Evolutionary conservation across 805 yeast genomes (phyloP).

Genomic region (Saccharomycopsis sp.): DNA sequence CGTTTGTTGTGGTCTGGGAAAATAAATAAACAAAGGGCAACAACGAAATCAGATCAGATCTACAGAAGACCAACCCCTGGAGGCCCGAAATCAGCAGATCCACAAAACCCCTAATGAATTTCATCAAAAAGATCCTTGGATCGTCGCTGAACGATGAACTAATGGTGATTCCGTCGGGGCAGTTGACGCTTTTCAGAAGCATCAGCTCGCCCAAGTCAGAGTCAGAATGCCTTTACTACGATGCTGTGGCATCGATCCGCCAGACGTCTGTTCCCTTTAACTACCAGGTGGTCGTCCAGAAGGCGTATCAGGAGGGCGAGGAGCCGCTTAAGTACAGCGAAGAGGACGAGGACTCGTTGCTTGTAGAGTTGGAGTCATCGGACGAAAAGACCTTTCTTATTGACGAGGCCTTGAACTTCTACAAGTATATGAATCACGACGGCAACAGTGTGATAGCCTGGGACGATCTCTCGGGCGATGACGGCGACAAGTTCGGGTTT

Average conservation of each 20-base stretch:
- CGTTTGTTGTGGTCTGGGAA: not conserved
- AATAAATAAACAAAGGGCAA: not conserved
- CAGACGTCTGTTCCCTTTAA: constrained; percentile 52
- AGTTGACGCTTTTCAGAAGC: constrained; percentile 64
- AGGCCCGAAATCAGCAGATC: too few relatives aligned
- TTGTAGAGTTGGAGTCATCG: constrained; percentile 8
- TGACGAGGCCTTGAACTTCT: constrained; percentile 51
- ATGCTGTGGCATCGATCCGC: constrained; percentile 68
- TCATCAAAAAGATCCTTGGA: constrained; percentile 58
- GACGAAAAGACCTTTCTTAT: constrained; percentile 74
- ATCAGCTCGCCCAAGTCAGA: constrained; percentile 83
- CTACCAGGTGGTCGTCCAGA: constrained; percentile 65
- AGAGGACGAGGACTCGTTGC: constrained; percentile 28
- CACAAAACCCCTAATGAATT: constrained; percentile 50
- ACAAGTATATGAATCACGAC: constrained; percentile 43
- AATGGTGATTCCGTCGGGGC: constrained; percentile 70
- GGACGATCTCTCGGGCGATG: constrained; percentile 81
- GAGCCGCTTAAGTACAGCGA: constrained; percentile 44
- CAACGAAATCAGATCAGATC: not conserved
- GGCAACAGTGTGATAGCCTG: constrained; percentile 62
- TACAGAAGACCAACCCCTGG: not conserved
- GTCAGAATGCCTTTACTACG: constrained; percentile 74
- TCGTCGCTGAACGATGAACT: constrained; percentile 49
- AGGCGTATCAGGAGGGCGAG: constrained; percentile 65
- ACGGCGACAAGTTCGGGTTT: constrained; percentile 79